Evolutionary conservation across 2,329 filamentous ascomycete genomes (phyloP).

Genomic region (Sporothrix variecibatus): DNA sequence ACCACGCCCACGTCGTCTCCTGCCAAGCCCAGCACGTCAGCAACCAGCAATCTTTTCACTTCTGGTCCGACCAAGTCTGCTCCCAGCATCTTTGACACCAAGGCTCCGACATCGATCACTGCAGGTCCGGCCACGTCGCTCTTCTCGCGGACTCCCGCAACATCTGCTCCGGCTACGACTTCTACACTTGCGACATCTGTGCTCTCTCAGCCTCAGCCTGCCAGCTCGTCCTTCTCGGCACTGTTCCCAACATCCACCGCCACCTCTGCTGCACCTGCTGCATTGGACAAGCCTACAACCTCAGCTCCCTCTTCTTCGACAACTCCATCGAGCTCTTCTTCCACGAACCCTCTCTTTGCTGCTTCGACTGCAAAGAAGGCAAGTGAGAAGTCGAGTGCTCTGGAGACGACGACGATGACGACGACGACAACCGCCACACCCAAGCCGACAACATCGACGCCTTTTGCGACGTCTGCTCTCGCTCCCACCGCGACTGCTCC

Average conservation of each 20-base stretch:
- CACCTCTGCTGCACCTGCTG: not conserved
- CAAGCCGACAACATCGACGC: not conserved
- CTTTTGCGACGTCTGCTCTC: not conserved
- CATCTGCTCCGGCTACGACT: not conserved
- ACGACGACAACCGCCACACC: not conserved
- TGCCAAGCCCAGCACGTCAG: not conserved
- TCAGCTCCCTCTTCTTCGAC: not conserved
- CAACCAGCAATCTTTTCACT: not conserved
- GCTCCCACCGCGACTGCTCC: not conserved
- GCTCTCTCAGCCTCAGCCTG: not conserved
- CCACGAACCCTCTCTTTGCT: not conserved
- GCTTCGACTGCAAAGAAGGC: not conserved
- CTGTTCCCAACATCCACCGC: conserved; percentile 7
- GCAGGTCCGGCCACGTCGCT: not conserved
- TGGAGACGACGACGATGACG: not conserved
- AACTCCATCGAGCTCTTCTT: not conserved
- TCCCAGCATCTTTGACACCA: conserved; percentile 14
- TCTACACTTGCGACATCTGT: not conserved
- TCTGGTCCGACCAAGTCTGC: not conserved
- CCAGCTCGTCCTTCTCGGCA: conserved; percentile 5
- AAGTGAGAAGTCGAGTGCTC: not conserved
- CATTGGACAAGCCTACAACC: not conserved
- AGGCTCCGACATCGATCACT: not conserved
- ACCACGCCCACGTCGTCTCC: not conserved
- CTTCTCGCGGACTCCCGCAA: not conserved